Evolutionary conservation across 1,284 basidiomycete species (phyloP).

Genomic region (Porphyrellus sp.): DNA sequence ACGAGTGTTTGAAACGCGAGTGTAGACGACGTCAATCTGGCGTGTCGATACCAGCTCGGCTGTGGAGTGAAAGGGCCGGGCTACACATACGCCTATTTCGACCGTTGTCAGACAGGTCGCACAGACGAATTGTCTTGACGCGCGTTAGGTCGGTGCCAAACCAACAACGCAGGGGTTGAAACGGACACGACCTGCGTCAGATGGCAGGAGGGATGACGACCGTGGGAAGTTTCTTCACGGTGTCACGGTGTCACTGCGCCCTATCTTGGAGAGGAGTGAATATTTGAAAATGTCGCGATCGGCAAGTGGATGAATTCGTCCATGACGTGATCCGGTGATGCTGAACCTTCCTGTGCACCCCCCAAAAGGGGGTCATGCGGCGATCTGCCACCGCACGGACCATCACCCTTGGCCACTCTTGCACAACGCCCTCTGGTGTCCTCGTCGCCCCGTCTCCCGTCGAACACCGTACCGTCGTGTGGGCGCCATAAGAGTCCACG

Average conservation of each 20-base stretch:
- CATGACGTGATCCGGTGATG: slow-evolving; percentile 36
- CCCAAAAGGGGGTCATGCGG: slow-evolving; percentile 12
- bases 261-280: slow-evolving; percentile 3
- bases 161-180: neutral
- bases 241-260: slow-evolving; percentile 8
- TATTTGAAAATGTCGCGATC: slow-evolving; percentile 30
- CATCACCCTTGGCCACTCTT: slow-evolving; percentile 9
- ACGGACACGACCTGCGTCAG: neutral
- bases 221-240: slow-evolving; percentile 1
- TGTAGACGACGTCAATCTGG: slow-evolving; percentile 1
- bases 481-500: slow-evolving; percentile 2
- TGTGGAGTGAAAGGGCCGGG: neutral
- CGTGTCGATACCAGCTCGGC: slow-evolving; percentile 1
- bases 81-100: slow-evolving; percentile 1
- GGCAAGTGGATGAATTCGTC: slow-evolving; percentile 28
- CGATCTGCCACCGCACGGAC: slow-evolving; percentile 35
- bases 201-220: neutral
- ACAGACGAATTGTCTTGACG: too few species aligned
- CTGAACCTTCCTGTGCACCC: slow-evolving; percentile 8
- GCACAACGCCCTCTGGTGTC: neutral
- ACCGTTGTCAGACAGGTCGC: slow-evolving; percentile 14
- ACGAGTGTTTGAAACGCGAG: neutral
- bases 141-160: neutral
- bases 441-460: neutral
- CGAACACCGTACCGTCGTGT: neutral